phyloP scores from a whole-genome alignment of 129 eudicot genomes.

The Flaveria sonorensis region DNA sequence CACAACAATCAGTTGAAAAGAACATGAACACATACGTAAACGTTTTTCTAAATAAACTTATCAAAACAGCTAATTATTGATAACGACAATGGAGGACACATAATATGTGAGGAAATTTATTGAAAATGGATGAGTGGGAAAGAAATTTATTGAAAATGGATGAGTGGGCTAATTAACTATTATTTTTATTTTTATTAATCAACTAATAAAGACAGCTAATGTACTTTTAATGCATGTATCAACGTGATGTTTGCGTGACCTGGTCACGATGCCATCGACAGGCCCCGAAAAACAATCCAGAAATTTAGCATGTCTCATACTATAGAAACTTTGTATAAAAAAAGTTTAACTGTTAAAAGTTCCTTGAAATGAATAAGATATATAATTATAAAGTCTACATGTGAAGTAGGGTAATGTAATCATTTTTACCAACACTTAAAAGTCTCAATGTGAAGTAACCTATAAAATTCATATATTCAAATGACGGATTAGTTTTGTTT shows the following conservation, averaged over 20 bases:
- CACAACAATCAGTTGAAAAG: neutral
- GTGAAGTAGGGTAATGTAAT: too few relatives aligned
- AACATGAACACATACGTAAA: neutral
- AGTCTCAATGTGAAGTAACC: too few relatives aligned
- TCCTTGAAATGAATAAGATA: too few relatives aligned
- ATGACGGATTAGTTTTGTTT: too few relatives aligned
- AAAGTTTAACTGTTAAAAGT: too few relatives aligned
- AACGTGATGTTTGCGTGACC: constrained; percentile 22
- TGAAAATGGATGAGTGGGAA: neutral
- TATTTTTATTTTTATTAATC: neutral
- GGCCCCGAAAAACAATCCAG: constrained; percentile 12
- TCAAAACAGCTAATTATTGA: neutral
- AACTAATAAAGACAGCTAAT: neutral
- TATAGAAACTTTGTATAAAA: too few relatives aligned
- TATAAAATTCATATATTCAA: too few relatives aligned
- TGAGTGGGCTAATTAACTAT: neutral
- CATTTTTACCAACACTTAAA: too few relatives aligned
- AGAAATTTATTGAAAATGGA: neutral
- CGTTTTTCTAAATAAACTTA: neutral
- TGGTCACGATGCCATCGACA: constrained; percentile 20
- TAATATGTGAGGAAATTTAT: neutral
- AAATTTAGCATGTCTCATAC: neutral
- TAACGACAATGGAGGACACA: neutral
- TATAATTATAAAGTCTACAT: too few relatives aligned
- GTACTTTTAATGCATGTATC: neutral